A percentile compares a stretch with the other conserved stretches of the same genome.
Evolutionary conservation across 73 alveolate genomes (phyloP).

Genomic region (Paramecium octaurelia): DNA sequence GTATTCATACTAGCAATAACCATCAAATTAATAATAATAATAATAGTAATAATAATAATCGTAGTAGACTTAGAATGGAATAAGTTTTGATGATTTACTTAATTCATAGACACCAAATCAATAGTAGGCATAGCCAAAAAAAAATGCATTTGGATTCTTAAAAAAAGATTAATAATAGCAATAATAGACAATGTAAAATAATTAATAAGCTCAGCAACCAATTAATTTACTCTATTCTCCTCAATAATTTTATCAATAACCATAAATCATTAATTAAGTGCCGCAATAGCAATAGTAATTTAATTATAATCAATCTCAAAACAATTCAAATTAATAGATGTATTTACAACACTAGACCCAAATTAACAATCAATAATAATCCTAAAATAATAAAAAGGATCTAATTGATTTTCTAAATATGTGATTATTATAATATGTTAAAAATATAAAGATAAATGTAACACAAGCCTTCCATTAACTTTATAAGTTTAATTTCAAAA

Average conservation of each 20-base stretch:
- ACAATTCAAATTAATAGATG: not conserved
- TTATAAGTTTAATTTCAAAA: too few species aligned
- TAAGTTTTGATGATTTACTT: not conserved
- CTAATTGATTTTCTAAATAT: not conserved
- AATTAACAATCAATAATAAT: not conserved
- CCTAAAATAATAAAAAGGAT: not conserved
- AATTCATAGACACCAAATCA: not conserved
- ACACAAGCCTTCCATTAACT: too few species aligned
- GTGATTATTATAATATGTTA: not conserved
- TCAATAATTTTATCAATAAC: not conserved
- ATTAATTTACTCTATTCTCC: not conserved
- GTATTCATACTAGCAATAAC: too few species aligned
- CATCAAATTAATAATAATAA: not conserved
- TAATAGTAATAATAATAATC: not conserved
- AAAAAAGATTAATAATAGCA: not conserved
- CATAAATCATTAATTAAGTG: not conserved
- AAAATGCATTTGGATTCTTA: conserved; percentile 2
- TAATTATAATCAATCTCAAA: not conserved
- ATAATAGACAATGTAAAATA: not conserved
- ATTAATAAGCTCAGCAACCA: not conserved
- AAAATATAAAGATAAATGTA: not conserved
- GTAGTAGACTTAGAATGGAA: not conserved
- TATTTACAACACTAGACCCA: not conserved
- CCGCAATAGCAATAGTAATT: not conserved
- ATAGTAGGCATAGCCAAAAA: not conserved